A percentile compares a stretch with the other conserved stretches of the same genome.
Conservation (phyloP, 371 early-diverging fungal genomes). For the Apophysomyces elegans region DNA sequence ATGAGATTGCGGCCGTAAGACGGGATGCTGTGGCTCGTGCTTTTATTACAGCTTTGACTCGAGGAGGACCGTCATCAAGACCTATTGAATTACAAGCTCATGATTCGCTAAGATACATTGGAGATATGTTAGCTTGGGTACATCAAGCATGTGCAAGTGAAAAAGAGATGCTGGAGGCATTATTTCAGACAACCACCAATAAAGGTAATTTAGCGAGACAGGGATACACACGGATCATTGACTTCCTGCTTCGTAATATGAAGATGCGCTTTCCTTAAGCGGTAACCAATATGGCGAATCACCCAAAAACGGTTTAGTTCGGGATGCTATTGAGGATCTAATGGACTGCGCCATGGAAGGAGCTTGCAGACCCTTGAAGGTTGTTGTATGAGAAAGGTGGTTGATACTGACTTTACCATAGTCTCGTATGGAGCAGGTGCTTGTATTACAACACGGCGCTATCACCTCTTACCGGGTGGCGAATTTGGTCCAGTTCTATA, state of each 20-base stretch:
- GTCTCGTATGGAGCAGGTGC: constrained; percentile 80
- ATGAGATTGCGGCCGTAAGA: constrained; percentile 76
- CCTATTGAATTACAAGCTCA: constrained; percentile 93
- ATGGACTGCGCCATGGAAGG: constrained; percentile 79
- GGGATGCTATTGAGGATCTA: constrained; percentile 49
- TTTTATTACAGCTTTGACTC: constrained; percentile 81
- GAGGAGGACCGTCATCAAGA: constrained; percentile 85
- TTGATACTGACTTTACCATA: constrained; percentile 20
- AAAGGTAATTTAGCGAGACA: background rate
- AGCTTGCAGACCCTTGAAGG: constrained; percentile 76
- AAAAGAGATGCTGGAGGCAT: constrained; percentile 82
- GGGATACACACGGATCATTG: background rate
- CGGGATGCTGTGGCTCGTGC: constrained; percentile 71
- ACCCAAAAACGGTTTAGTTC: constrained; percentile 17
- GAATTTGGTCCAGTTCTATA: constrained; percentile 81
- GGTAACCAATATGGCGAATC: background rate
- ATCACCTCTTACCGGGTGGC: constrained; percentile 73
- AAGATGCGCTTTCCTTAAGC: background rate
- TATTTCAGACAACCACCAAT: constrained; percentile 49
- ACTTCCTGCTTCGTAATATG: background rate
- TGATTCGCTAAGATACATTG: constrained; percentile 88
- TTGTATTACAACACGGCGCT: constrained; percentile 70
- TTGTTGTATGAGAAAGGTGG: constrained; percentile 21
- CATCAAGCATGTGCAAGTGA: constrained; percentile 92
- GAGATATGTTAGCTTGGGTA: constrained; percentile 96